Evolutionary conservation across 805 yeast genomes (phyloP), one percentile per base, ranked within the genome.

Genomic region (Hanseniaspora nectarophila): DNA sequence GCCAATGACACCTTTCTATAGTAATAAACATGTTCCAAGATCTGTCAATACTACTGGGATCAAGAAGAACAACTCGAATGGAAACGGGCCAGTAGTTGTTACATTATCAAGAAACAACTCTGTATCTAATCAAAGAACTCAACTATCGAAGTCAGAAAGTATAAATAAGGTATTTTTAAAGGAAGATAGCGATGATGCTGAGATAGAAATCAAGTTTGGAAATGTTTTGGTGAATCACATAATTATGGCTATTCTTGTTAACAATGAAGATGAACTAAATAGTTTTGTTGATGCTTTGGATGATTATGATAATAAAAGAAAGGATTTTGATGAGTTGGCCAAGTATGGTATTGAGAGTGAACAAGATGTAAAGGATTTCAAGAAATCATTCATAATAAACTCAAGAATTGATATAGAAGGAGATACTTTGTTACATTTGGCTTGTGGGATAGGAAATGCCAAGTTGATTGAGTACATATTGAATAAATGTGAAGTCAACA

Each of bases 341-440:
- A 37, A 37, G 28, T 37, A 12, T 12, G 26, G 26, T 8, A 37
- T 37, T 13, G 40, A 37, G 26, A 37, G n/a, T 10, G 15, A 23
- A 32, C 32, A 40, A 13, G 43, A 40, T 16, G 43, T 40, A 12
- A 9, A 7, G 7, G 43, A 40, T 5, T 40, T 40, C 18, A 32
- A 43, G 26, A 42, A 15, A 12, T 52, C 33, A 13, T 78, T 84
- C 57, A 74, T 85, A 55, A 76, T 81, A 69, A 80, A 72, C 62
- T 85, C 83, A 50, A 80, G 87, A 4, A 85, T 92, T 24, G 98
- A 92, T 63, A 89, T 85, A 54, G 97, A 92, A 62, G 94, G 95
- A 1, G 94, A 92, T 62, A 85, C 96, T 0, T 83, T 95, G 1
- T 80, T 92, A 58, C 98, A 92, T 67, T 92, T 97, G 97, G 95